Conservation (phyloP, 1,284 basidiomycete genomes). For the Porogramme epimiltina region DNA sequence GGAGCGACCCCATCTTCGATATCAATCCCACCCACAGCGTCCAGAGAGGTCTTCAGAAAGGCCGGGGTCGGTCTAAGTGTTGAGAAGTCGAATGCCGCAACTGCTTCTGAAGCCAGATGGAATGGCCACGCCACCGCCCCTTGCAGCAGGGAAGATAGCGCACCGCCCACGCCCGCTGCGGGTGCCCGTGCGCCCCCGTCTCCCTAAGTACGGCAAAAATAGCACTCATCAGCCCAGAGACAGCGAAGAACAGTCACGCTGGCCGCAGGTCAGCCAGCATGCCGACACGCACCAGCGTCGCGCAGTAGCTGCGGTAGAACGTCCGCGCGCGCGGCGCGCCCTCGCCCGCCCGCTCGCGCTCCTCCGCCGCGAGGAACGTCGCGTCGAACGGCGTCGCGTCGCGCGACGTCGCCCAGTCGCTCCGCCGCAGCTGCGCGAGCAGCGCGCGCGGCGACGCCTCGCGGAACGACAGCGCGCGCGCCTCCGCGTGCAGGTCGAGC, state of each 20-base stretch:
- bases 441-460: conserved; percentile 38
- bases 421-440: conserved; percentile 43
- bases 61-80: conserved; percentile 38
- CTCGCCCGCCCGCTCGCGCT: conserved; percentile 43
- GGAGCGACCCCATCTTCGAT: conserved; percentile 13
- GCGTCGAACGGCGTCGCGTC: conserved; percentile 52
- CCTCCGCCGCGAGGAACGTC: conserved; percentile 48
- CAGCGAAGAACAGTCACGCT: too few species aligned
- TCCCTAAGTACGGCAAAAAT: too few species aligned
- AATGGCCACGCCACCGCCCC: conserved; percentile 22
- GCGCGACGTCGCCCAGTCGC: conserved; percentile 50
- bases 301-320: conserved; percentile 47
- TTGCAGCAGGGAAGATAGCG: not conserved
- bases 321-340: conserved; percentile 39
- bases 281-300: conserved; percentile 39
- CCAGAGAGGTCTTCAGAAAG: conserved; percentile 25
- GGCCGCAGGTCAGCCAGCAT: too few species aligned
- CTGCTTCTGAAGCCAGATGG: conserved; percentile 28
- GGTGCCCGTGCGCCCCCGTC: too few species aligned
- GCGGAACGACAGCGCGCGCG: conserved; percentile 41
- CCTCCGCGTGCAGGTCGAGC: conserved; percentile 48
- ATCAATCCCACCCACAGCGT: not conserved
- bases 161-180: not conserved
- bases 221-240: too few species aligned
- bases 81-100: conserved; percentile 41